Evolutionary conservation across 192 early-diverging fungal species (phyloP), one percentile per base, ranked within the genome.

Genomic region (Coemansia sp.): DNA sequence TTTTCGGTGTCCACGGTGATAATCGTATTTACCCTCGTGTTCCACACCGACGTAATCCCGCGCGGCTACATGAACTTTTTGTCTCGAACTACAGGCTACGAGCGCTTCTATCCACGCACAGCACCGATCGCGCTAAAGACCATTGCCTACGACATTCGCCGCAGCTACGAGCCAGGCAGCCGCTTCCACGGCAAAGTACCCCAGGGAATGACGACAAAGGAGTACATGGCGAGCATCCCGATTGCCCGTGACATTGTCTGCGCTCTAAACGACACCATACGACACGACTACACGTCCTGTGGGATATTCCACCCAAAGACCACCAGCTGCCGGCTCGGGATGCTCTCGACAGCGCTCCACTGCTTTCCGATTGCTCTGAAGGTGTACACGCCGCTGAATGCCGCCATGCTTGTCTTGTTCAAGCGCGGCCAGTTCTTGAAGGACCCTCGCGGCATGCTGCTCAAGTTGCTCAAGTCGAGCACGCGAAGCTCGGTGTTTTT

Each of bases 351-450:
- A 6, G 61, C 87, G 27, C 56, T 80, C 4, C 70, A 73, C 36
- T 74, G 84, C 41, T 83, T 90, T 59, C 79, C 73, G 0, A 83
- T 86, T 19, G 84, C 88, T 1, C 57, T 86, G 61, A 85, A 79
- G 53, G 74, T 92, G 45, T 90, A 90, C 60, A 76, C 84, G 29
- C 86, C 90, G 2, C 67, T 92, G 42, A 92, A 92, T 64, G 59
- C 82, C 1, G 79, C 65, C 9, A 57, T 84, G 37, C 68, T 87
- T 15, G 67, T 80, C 6, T 42, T 83, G 20, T 87, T 89, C 59
- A 85, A 86, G 68, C 71, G 65, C 20, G 75, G 84, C 9, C 76
- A 83, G 11, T 67, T 84, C 22, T 68, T 78, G 67, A 73, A 86
- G 59, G 86, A 88, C 51, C 85, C 87, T 4, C 74, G 82, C 0